A percentile compares a stretch with the other conserved stretches of the same genome.
Evolutionary conservation across 768 basidiomycete genomes (phyloP).

Genomic region (Suillus discolor): DNA sequence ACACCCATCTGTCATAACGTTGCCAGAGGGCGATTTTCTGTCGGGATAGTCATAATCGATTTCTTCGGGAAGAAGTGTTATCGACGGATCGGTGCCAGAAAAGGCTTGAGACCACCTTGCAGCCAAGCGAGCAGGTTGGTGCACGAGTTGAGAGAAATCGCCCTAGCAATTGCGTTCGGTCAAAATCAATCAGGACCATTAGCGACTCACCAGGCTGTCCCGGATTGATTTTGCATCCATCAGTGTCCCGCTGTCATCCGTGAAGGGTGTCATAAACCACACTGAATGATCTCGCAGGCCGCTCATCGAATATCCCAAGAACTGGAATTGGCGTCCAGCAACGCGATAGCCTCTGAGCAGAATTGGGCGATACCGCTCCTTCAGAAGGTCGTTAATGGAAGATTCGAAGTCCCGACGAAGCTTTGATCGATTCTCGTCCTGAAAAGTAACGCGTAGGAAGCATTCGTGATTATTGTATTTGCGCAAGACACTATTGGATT

Average conservation of each 20-base stretch:
- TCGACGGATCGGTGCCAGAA: conserved; percentile 50
- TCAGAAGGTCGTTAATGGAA: conserved; percentile 36
- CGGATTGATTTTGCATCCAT: conserved; percentile 34
- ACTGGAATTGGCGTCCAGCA: conserved; percentile 46
- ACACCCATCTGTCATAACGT: conserved; percentile 54
- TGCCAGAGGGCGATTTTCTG: conserved; percentile 26
- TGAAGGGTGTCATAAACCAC: conserved; percentile 50
- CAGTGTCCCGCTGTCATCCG: conserved; percentile 20
- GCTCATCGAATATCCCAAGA: conserved; percentile 57
- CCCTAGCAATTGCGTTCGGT: conserved; percentile 29
- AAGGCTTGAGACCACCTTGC: conserved; percentile 61
- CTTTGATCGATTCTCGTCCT: conserved; percentile 46
- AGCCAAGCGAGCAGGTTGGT: conserved; percentile 49
- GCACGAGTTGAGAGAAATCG: conserved; percentile 38
- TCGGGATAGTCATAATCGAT: conserved; percentile 32
- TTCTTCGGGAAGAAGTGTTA: conserved; percentile 38
- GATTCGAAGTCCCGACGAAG: conserved; percentile 35
- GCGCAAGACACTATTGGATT: conserved; percentile 40
- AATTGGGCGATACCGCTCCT: conserved; percentile 35
- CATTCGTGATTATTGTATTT: conserved; percentile 40
- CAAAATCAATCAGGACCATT: background rate
- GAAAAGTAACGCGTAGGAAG: conserved; percentile 51
- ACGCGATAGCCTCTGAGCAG: conserved; percentile 38
- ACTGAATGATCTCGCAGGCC: conserved; percentile 52
- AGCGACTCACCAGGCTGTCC: conserved; percentile 33